Evolutionary conservation across 2,329 filamentous ascomycete species (phyloP).

Genomic region (Penicillium rolfsii): DNA sequence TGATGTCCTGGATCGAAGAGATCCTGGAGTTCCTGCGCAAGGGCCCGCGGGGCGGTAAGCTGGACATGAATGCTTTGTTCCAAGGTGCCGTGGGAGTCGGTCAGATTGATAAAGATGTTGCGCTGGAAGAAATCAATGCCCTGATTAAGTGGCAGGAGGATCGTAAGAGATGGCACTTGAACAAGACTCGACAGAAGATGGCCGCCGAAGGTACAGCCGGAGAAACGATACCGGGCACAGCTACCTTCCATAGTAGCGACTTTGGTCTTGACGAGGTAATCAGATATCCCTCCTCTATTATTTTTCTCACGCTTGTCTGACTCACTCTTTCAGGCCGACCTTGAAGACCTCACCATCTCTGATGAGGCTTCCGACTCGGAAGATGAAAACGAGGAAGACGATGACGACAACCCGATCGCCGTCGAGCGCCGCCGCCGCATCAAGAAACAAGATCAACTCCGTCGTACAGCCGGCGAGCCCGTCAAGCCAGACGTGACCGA

Average conservation of each 20-base stretch:
- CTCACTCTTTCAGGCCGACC: conserved; percentile 58
- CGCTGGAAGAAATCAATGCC: conserved; percentile 77
- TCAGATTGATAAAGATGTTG: conserved; percentile 70
- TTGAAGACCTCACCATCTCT: conserved; percentile 82
- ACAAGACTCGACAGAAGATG: conserved; percentile 99
- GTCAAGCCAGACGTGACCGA: conserved; percentile 78
- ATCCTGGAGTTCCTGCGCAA: conserved; percentile 91
- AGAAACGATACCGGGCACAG: conserved; percentile 57
- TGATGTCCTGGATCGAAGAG: conserved; percentile 97
- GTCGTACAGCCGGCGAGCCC: conserved; percentile 80
- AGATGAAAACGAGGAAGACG: conserved; percentile 71
- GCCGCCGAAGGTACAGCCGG: conserved; percentile 71
- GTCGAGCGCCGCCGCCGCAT: conserved; percentile 78
- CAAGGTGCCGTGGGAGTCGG: conserved; percentile 72
- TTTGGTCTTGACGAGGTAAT: conserved; percentile 82
- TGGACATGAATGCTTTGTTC: conserved; percentile 94
- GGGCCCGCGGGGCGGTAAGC: conserved; percentile 78
- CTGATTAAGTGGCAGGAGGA: conserved; percentile 94
- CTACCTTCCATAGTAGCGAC: conserved; percentile 74
- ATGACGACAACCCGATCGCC: conserved; percentile 81
- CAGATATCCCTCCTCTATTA: neutral
- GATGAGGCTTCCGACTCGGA: conserved; percentile 70
- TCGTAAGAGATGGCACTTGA: conserved; percentile 95
- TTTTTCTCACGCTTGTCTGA: conserved; percentile 18
- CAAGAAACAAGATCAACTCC: conserved; percentile 77